These are phyloP conservation scores for Pelargonium myrrhifolium DNA, from an alignment of 441 rosid species.

Conservation along the genomic window DNA sequence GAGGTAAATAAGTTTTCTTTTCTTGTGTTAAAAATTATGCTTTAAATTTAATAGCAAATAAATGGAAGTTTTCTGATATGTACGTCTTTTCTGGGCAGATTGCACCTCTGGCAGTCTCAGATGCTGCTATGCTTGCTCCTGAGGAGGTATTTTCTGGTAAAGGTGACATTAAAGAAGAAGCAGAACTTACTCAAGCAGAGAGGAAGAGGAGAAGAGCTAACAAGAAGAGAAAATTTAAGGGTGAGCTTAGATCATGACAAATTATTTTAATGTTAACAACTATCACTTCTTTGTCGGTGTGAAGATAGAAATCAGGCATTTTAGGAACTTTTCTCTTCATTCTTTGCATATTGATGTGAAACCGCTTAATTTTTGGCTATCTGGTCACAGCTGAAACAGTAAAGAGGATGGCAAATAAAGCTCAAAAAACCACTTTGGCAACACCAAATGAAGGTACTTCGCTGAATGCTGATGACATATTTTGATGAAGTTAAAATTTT, in stretches of 20 bases:
- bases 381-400: slow-evolving; percentile 46
- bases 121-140: slow-evolving; percentile 97
- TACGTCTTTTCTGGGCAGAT: slow-evolving; percentile 42
- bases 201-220: slow-evolving; percentile 94
- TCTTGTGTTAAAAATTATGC: slow-evolving; percentile 1
- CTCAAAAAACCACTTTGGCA: slow-evolving; percentile 19
- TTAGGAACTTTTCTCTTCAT: background rate
- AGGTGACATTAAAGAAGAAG: slow-evolving; percentile 77
- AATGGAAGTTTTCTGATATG: slow-evolving; percentile 10
- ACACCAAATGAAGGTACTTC: slow-evolving; percentile 34
- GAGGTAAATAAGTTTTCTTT: slow-evolving; percentile 43
- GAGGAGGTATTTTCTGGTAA: slow-evolving; percentile 81
- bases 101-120: slow-evolving; percentile 95
- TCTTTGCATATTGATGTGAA: slow-evolving; percentile 4
- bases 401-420: slow-evolving; percentile 43
- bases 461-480: background rate
- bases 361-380: slow-evolving; percentile 5
- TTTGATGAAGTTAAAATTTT: background rate
- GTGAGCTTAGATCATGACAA: slow-evolving; percentile 27
- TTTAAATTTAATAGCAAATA: background rate
- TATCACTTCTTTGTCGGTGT: background rate
- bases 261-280: background rate
- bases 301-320: background rate
- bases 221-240: slow-evolving; percentile 82
- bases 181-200: slow-evolving; percentile 70